Percentiles rank a stretch among this genome's conserved stretches.
Conservation (phyloP, 2,329 filamentous ascomycete genomes). For the Claviceps sp. region DNA sequence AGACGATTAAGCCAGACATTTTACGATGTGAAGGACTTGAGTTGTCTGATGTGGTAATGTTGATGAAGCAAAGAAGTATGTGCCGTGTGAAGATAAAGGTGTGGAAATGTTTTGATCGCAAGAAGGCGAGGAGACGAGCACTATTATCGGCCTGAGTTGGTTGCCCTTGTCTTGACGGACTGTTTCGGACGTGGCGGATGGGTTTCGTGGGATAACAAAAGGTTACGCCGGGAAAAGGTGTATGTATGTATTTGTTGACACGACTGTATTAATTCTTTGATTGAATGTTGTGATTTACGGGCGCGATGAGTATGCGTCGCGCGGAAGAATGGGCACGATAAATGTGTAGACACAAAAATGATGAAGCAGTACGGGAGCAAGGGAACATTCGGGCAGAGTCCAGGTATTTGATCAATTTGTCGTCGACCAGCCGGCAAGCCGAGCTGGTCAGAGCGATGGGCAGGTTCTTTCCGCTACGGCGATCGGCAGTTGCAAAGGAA, state of each 20-base stretch:
- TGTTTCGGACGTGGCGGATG: not conserved
- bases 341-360: not conserved
- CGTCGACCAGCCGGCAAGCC: not conserved
- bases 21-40: not conserved
- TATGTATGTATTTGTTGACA: not conserved
- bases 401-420: not conserved
- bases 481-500: conserved; percentile 6
- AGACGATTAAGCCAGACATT: conserved; percentile 27
- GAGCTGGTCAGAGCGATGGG: not conserved
- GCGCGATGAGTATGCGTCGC: not conserved
- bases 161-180: not conserved
- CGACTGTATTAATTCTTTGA: not conserved
- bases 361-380: not conserved
- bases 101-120: not conserved
- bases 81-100: not conserved
- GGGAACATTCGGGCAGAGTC: too few species aligned
- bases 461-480: not conserved
- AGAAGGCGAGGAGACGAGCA: not conserved
- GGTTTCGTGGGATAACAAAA: not conserved
- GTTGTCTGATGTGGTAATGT: not conserved
- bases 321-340: not conserved
- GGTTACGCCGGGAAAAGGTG: not conserved
- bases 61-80: not conserved
- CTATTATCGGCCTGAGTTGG: not conserved
- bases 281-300: not conserved